Base-by-base conservation (phyloP, 2,329 filamentous ascomycete species). In the Exserohilum turcica region DNA sequence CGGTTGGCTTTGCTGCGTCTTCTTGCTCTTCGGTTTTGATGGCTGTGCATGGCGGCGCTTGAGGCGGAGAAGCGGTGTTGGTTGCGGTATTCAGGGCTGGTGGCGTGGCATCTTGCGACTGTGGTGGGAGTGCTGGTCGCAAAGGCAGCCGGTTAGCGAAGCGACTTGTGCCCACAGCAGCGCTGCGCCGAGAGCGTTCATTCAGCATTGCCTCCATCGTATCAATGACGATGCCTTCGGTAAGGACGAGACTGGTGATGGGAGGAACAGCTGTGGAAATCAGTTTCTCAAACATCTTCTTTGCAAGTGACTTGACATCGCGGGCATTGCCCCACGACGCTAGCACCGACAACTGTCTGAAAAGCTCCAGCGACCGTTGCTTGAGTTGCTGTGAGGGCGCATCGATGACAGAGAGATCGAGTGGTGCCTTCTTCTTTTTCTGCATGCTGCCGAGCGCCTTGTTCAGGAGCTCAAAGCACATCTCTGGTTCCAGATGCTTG, bases 271-370 rank as follows among this genome's bases (percentile, higher is more conserved):
- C 63, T 0, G 54, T 54, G 6, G 67, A 68, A 3, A 77, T 61
- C 1, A 71, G 43, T 12, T 31, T 27, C 18, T 39, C 13, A 29
- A 85, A 84, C 1, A 87, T 79, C 1, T 48, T 63, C 52, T 80
- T 84, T 0, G 75, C 77, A 0, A 89, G 37, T 0, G 79, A 81
- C 10, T 82, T 73, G 2, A 90, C 79, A 43, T 90, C 87, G 3
- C 86, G 79, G 0, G 82, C 86, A 56, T 84, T 90, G 0, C 81
- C 87, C 84, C 86, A 89, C 8, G 78, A 78, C 0, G 78, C 66
- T 3, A 82, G 73, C 0, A 48, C 37, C 0, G 78, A 66, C 0
- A 89, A 69, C 0, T 46, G 37, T 0, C 64, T 44, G 31, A 88
- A 81, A 0, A 70, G 58, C 0, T 61, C 44, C 0, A 68, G 19